Conservation (phyloP, 1,284 basidiomycete genomes). For the Microbotryum violaceum region DNA sequence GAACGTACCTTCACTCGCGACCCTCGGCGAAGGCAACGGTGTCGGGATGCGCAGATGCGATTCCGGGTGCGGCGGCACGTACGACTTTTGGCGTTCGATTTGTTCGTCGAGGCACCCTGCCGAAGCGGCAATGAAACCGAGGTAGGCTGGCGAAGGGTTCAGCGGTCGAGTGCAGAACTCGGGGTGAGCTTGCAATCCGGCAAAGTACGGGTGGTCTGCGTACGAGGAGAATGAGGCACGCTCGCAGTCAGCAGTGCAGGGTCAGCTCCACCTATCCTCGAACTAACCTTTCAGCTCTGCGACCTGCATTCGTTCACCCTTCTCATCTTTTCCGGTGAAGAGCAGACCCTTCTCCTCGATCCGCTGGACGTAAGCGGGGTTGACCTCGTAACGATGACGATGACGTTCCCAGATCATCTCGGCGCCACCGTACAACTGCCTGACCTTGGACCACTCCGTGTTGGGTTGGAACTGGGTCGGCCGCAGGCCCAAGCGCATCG, state of each 20-base stretch:
- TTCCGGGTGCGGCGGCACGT: conserved; percentile 44
- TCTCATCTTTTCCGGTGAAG: conserved; percentile 93
- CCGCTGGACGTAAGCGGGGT: conserved; percentile 73
- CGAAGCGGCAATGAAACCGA: conserved; percentile 88
- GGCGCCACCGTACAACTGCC: conserved; percentile 77
- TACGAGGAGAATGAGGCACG: not conserved
- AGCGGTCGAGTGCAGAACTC: conserved; percentile 98
- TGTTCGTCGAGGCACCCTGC: conserved; percentile 72
- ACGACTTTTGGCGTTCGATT: conserved; percentile 56
- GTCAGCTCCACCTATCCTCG: too few species aligned
- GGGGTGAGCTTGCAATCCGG: conserved; percentile 93
- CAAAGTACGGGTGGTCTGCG: conserved; percentile 86
- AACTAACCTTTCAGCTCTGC: conserved; percentile 71
- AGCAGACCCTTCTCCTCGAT: conserved; percentile 63
- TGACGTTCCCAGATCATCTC: conserved; percentile 92
- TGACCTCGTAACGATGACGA: conserved; percentile 95
- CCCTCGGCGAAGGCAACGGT: too few species aligned
- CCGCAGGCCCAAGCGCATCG: conserved; percentile 91
- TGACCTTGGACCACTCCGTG: conserved; percentile 58
- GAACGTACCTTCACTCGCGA: too few species aligned
- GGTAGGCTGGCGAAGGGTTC: conserved; percentile 95
- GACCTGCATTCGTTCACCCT: conserved; percentile 95
- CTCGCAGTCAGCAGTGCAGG: not conserved
- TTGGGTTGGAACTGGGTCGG: conserved; percentile 77
- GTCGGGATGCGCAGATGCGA: conserved; percentile 25